Evolutionary conservation across 2,329 filamentous ascomycete species (phyloP).

Genomic region (Davidsoniella eucalypti): DNA sequence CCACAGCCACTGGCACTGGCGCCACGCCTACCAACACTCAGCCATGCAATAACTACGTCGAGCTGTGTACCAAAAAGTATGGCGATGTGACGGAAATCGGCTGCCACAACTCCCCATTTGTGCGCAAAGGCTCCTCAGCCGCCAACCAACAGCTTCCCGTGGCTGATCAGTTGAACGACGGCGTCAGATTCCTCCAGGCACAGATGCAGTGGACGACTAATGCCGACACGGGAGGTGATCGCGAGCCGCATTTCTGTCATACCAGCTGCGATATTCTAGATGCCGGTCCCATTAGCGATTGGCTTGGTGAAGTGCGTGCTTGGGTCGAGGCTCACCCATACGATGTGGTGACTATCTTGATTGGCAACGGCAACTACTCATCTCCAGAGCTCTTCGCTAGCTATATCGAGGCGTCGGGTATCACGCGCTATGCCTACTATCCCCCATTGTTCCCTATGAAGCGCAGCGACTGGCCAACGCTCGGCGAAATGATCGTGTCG

Average conservation of each 20-base stretch:
- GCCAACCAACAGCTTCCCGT: constrained; percentile 60
- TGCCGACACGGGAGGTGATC: constrained; percentile 23
- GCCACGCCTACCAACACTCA: constrained; percentile 49
- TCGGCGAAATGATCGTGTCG: constrained; percentile 56
- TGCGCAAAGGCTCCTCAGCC: constrained; percentile 50
- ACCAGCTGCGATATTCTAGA: constrained; percentile 69
- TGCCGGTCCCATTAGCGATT: constrained; percentile 58
- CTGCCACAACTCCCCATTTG: constrained; percentile 71
- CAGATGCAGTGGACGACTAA: constrained; percentile 44
- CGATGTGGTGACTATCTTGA: constrained; percentile 73
- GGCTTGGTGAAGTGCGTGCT: constrained; percentile 47
- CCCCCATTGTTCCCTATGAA: constrained; percentile 56
- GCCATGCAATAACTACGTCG: constrained; percentile 63
- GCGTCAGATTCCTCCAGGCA: constrained; percentile 46
- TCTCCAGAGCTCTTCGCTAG: constrained; percentile 43
- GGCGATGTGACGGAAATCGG: constrained; percentile 67
- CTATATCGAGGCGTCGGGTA: constrained; percentile 54
- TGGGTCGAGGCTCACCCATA: constrained; percentile 69
- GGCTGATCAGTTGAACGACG: constrained; percentile 59
- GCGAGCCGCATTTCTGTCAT: constrained; percentile 62
- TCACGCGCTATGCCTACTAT: constrained; percentile 56
- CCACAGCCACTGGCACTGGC: constrained; percentile 25
- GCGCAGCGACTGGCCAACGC: constrained; percentile 65
- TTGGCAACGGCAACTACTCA: constrained; percentile 72
- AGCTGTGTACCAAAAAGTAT: constrained; percentile 62